Conservation (phyloP, 306 rosid species). For the Hippophae gyantsensis region DNA sequence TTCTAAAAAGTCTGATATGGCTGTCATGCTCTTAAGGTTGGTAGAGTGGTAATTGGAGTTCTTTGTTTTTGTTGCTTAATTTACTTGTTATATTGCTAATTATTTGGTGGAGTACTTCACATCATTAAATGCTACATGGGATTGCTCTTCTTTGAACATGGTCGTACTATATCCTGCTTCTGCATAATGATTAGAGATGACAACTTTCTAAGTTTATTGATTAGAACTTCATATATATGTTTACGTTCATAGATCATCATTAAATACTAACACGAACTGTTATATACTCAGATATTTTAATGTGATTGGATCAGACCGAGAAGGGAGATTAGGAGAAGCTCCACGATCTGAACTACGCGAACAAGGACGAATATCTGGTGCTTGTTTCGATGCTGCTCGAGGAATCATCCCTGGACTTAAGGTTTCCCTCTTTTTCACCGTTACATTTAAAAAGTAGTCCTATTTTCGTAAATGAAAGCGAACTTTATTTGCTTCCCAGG, state of each 20-base stretch:
- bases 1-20: constrained; percentile 80
- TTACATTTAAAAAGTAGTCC: constrained; percentile 14
- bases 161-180: too few relatives aligned
- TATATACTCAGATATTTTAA: constrained; percentile 57
- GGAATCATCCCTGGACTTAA: constrained; percentile 60
- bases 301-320: constrained; percentile 91
- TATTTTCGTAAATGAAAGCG: neutral
- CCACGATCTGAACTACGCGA: constrained; percentile 86
- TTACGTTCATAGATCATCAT: neutral
- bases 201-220: too few relatives aligned
- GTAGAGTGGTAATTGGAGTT: neutral
- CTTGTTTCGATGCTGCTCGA: constrained; percentile 87
- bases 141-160: too few relatives aligned
- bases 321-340: constrained; percentile 86
- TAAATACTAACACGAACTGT: neutral
- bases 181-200: too few relatives aligned
- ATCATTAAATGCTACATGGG: too few relatives aligned
- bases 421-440: constrained; percentile 18
- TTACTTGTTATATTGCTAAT: too few relatives aligned
- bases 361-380: constrained; percentile 85
- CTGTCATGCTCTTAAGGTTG: constrained; percentile 95
- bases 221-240: neutral
- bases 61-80: too few relatives aligned
- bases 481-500: constrained; percentile 33
- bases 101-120: too few relatives aligned